Percentiles rank a stretch among this genome's conserved stretches.
Evolutionary conservation across 441 rosid species (phyloP).

Genomic region (Croton setiger): DNA sequence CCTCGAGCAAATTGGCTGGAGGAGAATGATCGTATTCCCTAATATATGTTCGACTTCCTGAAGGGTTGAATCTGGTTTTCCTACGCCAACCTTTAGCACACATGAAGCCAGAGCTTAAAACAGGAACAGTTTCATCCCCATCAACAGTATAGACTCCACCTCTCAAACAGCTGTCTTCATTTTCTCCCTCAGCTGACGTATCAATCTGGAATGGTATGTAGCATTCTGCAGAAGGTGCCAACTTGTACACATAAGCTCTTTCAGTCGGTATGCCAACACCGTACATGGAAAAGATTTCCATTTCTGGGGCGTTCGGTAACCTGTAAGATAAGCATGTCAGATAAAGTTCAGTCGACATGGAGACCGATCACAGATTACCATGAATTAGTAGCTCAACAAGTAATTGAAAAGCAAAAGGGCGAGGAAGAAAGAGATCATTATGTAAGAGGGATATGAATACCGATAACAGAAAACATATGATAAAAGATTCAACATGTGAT

Average conservation of each 20-base stretch:
- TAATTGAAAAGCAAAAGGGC: not conserved
- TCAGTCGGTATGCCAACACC: conserved; percentile 97
- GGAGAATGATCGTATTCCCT: conserved; percentile 88
- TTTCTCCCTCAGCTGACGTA: conserved; percentile 59
- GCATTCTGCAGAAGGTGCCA: conserved; percentile 68
- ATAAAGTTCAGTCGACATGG: conserved; percentile 5
- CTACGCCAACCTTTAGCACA: conserved; percentile 99
- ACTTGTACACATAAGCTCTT: conserved; percentile 77
- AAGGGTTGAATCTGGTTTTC: conserved; percentile 89
- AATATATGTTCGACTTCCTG: conserved; percentile 60
- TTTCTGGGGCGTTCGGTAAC: conserved; percentile 88
- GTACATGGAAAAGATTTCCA: conserved; percentile 85
- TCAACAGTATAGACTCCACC: conserved; percentile 86
- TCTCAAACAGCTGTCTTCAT: conserved; percentile 62
- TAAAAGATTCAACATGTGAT: not conserved
- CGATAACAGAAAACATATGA: not conserved
- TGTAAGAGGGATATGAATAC: conserved; percentile 1
- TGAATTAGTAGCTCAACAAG: conserved; percentile 5
- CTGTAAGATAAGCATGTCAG: conserved; percentile 39
- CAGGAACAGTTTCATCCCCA: conserved; percentile 96
- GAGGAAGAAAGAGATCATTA: not conserved
- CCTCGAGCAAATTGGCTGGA: conserved; percentile 82
- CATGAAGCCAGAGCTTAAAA: conserved; percentile 89
- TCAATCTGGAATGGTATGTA: conserved; percentile 88
- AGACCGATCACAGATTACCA: not conserved